Percentiles rank a stretch among this genome's conserved stretches.
phyloP scores from a whole-genome alignment of 2,329 filamentous ascomycete species.

The Fusarium oligoseptatum region DNA sequence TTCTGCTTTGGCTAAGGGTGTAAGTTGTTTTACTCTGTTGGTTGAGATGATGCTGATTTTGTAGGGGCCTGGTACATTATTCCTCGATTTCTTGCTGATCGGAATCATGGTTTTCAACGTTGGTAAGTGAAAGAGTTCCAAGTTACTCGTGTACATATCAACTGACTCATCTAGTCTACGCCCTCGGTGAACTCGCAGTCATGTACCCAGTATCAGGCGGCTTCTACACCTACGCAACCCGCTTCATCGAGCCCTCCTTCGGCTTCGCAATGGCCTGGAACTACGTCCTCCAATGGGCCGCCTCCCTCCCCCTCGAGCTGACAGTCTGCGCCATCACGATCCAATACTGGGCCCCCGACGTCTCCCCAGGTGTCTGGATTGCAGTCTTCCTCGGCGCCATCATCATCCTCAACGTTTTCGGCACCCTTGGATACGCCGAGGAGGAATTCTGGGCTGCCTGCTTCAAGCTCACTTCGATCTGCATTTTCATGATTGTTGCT shows the following conservation, averaged over 20 bases:
- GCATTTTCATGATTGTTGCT: conserved; percentile 73
- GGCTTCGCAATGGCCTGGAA: conserved; percentile 68
- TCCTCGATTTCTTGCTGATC: conserved; percentile 67
- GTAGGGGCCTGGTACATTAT: conserved; percentile 57
- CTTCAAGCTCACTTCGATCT: conserved; percentile 68
- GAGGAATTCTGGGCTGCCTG: conserved; percentile 69
- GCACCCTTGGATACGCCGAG: conserved; percentile 65
- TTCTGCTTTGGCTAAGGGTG: conserved; percentile 62
- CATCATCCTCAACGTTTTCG: conserved; percentile 67
- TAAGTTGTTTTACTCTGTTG: conserved; percentile 5
- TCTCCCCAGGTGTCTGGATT: conserved; percentile 57
- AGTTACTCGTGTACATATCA: too few species aligned
- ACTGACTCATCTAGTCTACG: conserved; percentile 58
- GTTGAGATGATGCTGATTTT: too few species aligned
- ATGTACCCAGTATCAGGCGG: conserved; percentile 73
- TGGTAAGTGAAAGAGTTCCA: background rate
- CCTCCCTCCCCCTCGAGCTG: conserved; percentile 59
- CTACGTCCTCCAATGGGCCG: conserved; percentile 59
- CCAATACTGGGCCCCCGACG: conserved; percentile 55
- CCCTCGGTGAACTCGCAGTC: conserved; percentile 71
- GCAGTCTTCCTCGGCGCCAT: conserved; percentile 63
- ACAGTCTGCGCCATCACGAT: conserved; percentile 59
- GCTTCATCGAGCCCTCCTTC: conserved; percentile 66
- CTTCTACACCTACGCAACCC: conserved; percentile 60
- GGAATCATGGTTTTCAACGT: conserved; percentile 73